A percentile compares a stretch with the other conserved stretches of the same genome.
phyloP scores from a whole-genome alignment of 73 alveolate genomes.

The Paramecium octaurelia region DNA sequence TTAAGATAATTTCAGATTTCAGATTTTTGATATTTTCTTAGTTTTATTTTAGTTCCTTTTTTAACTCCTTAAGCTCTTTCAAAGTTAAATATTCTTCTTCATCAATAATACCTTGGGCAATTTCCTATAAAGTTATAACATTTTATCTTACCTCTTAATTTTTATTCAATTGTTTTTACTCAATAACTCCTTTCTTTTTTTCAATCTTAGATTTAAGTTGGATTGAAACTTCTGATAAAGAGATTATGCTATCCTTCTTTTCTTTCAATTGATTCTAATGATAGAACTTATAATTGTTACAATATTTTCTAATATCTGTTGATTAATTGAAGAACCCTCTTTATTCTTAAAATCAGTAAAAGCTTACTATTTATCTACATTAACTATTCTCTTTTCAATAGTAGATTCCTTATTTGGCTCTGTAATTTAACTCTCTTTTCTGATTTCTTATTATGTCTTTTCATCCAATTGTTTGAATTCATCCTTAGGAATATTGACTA shows the following conservation, averaged over 20 bases:
- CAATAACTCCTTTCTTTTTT: conserved; percentile 65
- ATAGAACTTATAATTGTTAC: not conserved
- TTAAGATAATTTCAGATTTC: conserved; percentile 78
- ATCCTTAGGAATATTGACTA: conserved; percentile 61
- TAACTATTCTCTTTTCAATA: conserved; percentile 40
- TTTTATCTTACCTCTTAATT: conserved; percentile 68
- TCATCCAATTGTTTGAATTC: conserved; percentile 55
- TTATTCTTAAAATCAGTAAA: conserved; percentile 80
- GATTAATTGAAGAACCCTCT: conserved; percentile 84
- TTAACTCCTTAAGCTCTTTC: conserved; percentile 87
- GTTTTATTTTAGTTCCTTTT: conserved; percentile 83
- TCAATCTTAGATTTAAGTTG: conserved; percentile 67
- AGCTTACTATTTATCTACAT: conserved; percentile 69
- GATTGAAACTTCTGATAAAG: conserved; percentile 52
- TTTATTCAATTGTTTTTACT: conserved; percentile 81
- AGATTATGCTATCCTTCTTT: conserved; percentile 72
- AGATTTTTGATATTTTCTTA: conserved; percentile 80
- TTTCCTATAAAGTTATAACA: conserved; percentile 14
- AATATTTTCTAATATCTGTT: conserved; percentile 60
- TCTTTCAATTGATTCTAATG: conserved; percentile 80
- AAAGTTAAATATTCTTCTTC: conserved; percentile 93
- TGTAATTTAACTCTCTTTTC: conserved; percentile 57
- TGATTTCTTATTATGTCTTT: conserved; percentile 57
- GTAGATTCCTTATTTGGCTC: conserved; percentile 31
- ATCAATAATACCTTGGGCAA: conserved; percentile 84